Conservation (phyloP, 495 filamentous ascomycete genomes). For the Tuber magnatum region DNA sequence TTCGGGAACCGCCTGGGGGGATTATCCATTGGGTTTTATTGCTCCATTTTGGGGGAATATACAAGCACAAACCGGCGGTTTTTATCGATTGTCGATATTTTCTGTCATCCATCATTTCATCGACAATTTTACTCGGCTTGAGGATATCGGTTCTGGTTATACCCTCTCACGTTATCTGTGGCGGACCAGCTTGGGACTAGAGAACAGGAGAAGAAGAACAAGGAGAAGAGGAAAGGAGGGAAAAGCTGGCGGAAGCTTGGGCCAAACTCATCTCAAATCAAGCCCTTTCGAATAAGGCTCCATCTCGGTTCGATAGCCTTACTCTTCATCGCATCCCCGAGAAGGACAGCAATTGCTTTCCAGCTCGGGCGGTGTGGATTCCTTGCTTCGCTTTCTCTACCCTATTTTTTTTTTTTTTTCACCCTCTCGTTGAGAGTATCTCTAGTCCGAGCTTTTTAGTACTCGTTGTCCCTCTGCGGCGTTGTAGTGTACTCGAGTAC, state of each 20-base stretch:
- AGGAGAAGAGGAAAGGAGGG: background rate
- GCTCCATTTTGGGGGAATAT: background rate
- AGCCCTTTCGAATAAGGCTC: background rate
- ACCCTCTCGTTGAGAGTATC: background rate
- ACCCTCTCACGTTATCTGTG: background rate
- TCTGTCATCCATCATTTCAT: background rate
- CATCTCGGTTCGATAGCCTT: background rate
- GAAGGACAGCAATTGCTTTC: conserved; percentile 1
- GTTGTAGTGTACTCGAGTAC: background rate
- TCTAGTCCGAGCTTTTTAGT: background rate
- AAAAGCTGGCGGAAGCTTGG: background rate
- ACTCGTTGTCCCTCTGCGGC: background rate
- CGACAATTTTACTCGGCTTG: background rate
- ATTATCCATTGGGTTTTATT: background rate
- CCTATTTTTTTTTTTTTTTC: background rate
- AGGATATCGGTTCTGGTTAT: background rate
- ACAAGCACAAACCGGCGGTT: background rate
- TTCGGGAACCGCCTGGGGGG: background rate
- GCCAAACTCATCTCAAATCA: conserved; percentile 1
- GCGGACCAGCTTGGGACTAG: background rate
- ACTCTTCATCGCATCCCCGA: background rate
- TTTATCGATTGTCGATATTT: background rate
- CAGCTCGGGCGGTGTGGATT: background rate
- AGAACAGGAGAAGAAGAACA: background rate
- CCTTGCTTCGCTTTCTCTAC: background rate